Evolutionary conservation across 1,284 basidiomycete genomes (phyloP).

Genomic region (Tilletiopsis washingtonensis): DNA sequence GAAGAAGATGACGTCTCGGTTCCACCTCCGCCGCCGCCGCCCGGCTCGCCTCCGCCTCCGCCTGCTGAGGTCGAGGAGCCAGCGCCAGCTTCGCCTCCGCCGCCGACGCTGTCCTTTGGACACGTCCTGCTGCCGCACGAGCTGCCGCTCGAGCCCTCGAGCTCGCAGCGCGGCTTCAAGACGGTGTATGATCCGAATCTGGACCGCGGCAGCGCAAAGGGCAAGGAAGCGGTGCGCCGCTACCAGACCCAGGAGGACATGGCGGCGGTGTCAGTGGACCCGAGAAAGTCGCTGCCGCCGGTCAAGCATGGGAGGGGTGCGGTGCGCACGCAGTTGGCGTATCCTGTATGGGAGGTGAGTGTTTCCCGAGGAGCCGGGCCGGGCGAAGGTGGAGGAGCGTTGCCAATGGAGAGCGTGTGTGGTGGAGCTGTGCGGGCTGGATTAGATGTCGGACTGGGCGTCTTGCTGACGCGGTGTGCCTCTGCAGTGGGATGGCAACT

Average conservation of each 20-base stretch:
- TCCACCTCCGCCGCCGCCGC: slow-evolving; percentile 3
- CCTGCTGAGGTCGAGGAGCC: not conserved
- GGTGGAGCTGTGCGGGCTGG: no score
- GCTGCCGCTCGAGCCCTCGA: slow-evolving; percentile 10
- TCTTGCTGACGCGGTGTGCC: not conserved
- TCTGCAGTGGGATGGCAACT: slow-evolving; percentile 66
- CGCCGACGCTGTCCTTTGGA: slow-evolving; percentile 9
- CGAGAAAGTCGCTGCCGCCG: not conserved
- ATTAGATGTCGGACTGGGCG: not conserved
- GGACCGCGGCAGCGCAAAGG: not conserved
- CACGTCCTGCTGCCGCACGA: slow-evolving; percentile 26
- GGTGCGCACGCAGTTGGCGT: not conserved
- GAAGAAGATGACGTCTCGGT: no score
- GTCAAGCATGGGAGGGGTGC: not conserved
- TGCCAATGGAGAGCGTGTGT: no score
- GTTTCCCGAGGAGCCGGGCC: no score
- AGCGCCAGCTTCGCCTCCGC: not conserved
- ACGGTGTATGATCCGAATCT: not conserved
- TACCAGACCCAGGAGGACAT: not conserved
- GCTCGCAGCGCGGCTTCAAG: slow-evolving; percentile 1
- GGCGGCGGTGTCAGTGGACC: not conserved
- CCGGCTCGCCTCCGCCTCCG: not conserved
- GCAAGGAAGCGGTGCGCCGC: not conserved
- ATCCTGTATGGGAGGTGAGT: slow-evolving; percentile 4
- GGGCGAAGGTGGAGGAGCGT: no score